Evolutionary conservation across 2,329 filamentous ascomycete genomes (phyloP).

Genomic region (Lasiodiplodia hormozganensis): DNA sequence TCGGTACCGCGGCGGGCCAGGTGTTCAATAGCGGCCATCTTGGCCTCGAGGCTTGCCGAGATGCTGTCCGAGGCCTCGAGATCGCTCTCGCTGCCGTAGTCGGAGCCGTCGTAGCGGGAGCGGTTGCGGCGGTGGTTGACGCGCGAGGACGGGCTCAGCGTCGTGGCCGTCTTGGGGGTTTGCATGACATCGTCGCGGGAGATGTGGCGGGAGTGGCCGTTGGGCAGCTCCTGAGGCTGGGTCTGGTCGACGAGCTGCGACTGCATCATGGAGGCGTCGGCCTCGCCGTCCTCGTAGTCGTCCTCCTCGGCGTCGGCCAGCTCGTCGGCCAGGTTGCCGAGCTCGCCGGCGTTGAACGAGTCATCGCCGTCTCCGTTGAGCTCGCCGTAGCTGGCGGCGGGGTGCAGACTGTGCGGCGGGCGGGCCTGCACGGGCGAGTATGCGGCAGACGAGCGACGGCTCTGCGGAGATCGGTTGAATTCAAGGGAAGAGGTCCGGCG

Average conservation of each 20-base stretch:
- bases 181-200: slow-evolving; percentile 54
- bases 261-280: slow-evolving; percentile 45
- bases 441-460: slow-evolving; percentile 50
- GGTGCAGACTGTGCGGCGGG: slow-evolving; percentile 40
- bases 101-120: slow-evolving; percentile 72
- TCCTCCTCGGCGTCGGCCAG: slow-evolving; percentile 75
- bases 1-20: slow-evolving; percentile 69
- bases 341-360: slow-evolving; percentile 58
- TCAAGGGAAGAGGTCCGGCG: slow-evolving; percentile 51
- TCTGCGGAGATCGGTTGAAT: slow-evolving; percentile 44
- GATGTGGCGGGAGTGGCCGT: slow-evolving; percentile 36
- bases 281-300: slow-evolving; percentile 59
- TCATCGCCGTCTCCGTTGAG: slow-evolving; percentile 47
- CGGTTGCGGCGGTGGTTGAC: slow-evolving; percentile 51
- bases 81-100: slow-evolving; percentile 74
- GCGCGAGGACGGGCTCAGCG: slow-evolving; percentile 45
- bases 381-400: slow-evolving; percentile 30
- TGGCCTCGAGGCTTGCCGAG: slow-evolving; percentile 69
- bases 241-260: slow-evolving; percentile 40
- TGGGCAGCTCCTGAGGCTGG: slow-evolving; percentile 36
- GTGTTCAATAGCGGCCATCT: slow-evolving; percentile 76
- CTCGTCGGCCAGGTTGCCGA: slow-evolving; percentile 83
- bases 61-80: slow-evolving; percentile 71
- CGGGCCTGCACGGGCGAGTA: slow-evolving; percentile 54
- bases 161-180: slow-evolving; percentile 44